Base-by-base conservation (phyloP, 441 rosid genomes). In the Populus hybrid region DNA sequence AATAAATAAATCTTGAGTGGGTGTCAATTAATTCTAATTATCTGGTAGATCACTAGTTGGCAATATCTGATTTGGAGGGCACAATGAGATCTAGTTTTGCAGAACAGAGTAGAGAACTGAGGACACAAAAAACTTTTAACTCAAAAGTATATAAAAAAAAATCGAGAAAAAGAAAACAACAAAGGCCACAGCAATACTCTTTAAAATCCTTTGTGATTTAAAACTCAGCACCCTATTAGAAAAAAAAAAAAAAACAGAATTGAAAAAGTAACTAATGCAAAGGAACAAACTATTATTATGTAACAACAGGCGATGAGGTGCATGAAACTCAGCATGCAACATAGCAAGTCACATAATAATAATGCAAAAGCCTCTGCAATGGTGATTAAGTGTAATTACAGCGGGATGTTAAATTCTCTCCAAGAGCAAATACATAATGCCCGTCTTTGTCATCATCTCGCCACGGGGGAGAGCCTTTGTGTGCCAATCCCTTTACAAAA, bases 381-480 rank as follows among this genome's bases (percentile, higher is more conserved):
- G 82, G 81, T 77, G 83, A 83, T 83, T 66, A 75, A 85, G 87
- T 75, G 83, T 82, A 83, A 83, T 88, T 91, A 91, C 95, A 91
- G 85, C 91, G 90, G 81, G 92, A 81, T 38, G 92, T 88, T 85
- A 91, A 87, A 85, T 90, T 86, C 82, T 91, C 93, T 84, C 93
- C 93, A 46, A 87, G 80, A 54, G 88, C 87, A 86, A 90, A 91
- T 81, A 86, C 79, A 87, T 86, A 91, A 86, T 88, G 93, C 26
- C 93, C 95, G 79, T 91, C 95, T 84, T 91, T 90, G 84, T 90
- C 92, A 83, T 87, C 92, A 9, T 84, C 86, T 80, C 89, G 86
- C 93, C 93, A 84, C 63, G 88, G 93, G 80, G 91, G 91, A 77
- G 92, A 86, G 80, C 89, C 89, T 73, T 85, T 91, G 76, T 80